These are phyloP conservation scores for Protoeuglena noctilucae DNA, from an alignment of 139 green algal genomes.

Conservation along the genomic window DNA sequence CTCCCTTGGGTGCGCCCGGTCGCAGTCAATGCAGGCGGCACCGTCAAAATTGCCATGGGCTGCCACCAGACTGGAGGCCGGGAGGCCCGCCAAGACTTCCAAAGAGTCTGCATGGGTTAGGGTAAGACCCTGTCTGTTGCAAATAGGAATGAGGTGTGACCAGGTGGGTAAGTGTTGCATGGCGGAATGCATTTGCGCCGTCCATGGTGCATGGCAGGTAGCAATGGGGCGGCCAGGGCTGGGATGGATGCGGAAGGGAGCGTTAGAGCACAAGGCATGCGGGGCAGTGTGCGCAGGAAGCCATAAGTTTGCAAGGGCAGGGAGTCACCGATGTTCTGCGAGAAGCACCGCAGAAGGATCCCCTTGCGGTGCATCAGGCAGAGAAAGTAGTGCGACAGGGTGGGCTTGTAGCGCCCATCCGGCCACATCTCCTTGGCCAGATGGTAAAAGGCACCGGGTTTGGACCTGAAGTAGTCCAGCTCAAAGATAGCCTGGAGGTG, in stretches of 20 bases:
- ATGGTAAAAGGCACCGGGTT: constrained; percentile 50
- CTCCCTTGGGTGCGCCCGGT: not conserved
- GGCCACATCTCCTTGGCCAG: constrained; percentile 56
- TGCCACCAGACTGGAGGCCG: constrained; percentile 36
- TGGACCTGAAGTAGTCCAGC: constrained; percentile 39
- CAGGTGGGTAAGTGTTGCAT: too few species aligned
- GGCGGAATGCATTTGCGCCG: too few species aligned
- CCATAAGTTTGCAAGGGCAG: not conserved
- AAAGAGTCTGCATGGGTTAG: too few species aligned
- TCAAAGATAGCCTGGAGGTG: constrained; percentile 39
- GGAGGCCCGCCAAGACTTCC: constrained; percentile 31
- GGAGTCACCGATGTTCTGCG: constrained; percentile 19
- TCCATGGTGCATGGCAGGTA: too few species aligned
- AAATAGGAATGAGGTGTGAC: too few species aligned
- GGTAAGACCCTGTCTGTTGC: too few species aligned
- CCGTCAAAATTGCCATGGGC: constrained; percentile 80
- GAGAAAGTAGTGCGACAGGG: constrained; percentile 62
- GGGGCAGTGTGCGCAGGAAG: too few species aligned
- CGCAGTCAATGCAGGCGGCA: constrained; percentile 14
- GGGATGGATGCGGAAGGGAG: too few species aligned
- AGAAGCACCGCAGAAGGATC: constrained; percentile 49
- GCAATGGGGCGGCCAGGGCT: too few species aligned
- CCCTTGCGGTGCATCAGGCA: constrained; percentile 67
- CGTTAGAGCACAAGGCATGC: too few species aligned
- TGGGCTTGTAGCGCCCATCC: constrained; percentile 51